Evolutionary conservation across 805 yeast species (phyloP).

Genomic region (Brettanomyces custersianus): DNA sequence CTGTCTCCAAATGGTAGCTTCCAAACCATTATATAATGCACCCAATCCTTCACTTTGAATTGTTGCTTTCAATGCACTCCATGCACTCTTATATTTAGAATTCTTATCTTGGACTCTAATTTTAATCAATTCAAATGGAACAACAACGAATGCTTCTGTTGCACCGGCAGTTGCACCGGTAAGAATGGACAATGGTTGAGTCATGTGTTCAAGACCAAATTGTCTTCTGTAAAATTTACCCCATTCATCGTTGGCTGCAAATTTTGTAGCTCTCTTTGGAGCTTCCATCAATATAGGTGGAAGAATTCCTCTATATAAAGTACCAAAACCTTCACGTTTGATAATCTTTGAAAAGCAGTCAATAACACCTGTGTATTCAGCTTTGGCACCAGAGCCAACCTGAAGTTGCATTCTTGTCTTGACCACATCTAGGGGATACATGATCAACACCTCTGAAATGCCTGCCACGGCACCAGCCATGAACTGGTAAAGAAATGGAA

Average conservation of each 20-base stretch:
- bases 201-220: conserved; percentile 64
- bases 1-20: conserved; percentile 97
- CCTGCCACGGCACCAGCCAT: conserved; percentile 93
- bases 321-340: conserved; percentile 72
- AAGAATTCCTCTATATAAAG: conserved; percentile 86
- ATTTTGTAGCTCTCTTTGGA: conserved; percentile 97
- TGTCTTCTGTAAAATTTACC: conserved; percentile 67
- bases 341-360: conserved; percentile 81
- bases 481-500: conserved; percentile 90
- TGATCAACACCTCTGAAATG: conserved; percentile 85
- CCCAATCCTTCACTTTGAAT: conserved; percentile 67
- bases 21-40: conserved; percentile 88
- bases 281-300: conserved; percentile 99
- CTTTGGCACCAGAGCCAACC: conserved; percentile 42
- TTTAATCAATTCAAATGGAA: conserved; percentile 93
- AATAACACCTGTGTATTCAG: conserved; percentile 73
- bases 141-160: conserved; percentile 91
- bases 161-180: conserved; percentile 99
- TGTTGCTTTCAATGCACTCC: conserved; percentile 70
- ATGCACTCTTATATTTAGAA: conserved; percentile 75
- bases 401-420: conserved; percentile 93
- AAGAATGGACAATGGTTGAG: conserved; percentile 75
- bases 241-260: conserved; percentile 97
- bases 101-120: conserved; percentile 87
- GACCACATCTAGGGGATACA: conserved; percentile 96